Percentiles rank a stretch among this genome's conserved stretches.
Conservation (phyloP, 108 stramenopile genomes). For the Halocafeteria seosinensis region DNA sequence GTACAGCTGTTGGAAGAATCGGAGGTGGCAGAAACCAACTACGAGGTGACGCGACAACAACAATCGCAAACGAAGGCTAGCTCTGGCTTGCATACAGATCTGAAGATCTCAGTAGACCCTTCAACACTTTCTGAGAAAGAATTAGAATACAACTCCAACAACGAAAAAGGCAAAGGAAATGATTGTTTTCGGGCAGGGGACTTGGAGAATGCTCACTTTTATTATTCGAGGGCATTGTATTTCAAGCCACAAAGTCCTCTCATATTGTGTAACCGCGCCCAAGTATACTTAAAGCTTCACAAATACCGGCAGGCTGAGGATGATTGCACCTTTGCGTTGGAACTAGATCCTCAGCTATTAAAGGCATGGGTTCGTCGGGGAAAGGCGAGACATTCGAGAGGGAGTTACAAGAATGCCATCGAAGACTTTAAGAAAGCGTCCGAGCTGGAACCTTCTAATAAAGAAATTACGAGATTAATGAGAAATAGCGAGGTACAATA, state of each 20-base stretch:
- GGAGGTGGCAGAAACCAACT: too few species aligned
- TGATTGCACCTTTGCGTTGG: slow-evolving; percentile 29
- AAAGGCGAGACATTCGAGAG: slow-evolving; percentile 21
- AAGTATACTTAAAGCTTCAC: slow-evolving; percentile 15
- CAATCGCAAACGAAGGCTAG: too few species aligned
- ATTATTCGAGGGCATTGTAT: slow-evolving; percentile 29
- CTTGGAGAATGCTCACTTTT: slow-evolving; percentile 21
- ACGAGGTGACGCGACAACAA: too few species aligned
- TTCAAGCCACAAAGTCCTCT: slow-evolving; percentile 3
- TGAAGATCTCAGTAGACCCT: too few species aligned
- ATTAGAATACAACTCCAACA: too few species aligned
- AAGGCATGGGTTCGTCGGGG: slow-evolving; percentile 32
- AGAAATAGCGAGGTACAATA: background rate
- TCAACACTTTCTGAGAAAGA: too few species aligned
- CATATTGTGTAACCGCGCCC: slow-evolving; percentile 33
- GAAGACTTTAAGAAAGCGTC: slow-evolving; percentile 16
- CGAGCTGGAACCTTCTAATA: slow-evolving; percentile 1
- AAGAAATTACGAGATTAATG: background rate
- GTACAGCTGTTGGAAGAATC: too few species aligned
- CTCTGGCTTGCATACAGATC: too few species aligned
- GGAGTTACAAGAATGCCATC: slow-evolving; percentile 23
- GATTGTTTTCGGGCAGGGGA: slow-evolving; percentile 34
- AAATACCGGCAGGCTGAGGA: slow-evolving; percentile 19
- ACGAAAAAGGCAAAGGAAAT: slow-evolving; percentile 48
- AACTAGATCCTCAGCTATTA: slow-evolving; percentile 22